Evolutionary conservation across 2,329 filamentous ascomycete species (phyloP), one percentile per base, ranked within the genome.

Genomic region (Colletotrichum sp.): DNA sequence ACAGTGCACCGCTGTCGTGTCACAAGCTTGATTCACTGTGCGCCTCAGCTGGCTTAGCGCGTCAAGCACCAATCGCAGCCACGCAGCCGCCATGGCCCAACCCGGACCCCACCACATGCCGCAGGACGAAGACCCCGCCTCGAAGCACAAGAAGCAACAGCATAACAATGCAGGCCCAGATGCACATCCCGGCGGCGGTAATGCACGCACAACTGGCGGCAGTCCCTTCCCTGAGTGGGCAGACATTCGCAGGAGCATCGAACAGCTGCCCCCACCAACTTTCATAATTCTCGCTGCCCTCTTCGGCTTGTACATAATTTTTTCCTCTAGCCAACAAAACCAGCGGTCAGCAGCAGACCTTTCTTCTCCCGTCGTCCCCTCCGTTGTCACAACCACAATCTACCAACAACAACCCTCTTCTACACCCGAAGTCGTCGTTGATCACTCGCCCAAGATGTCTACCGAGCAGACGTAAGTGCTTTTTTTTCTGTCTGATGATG

Each of bases 391-490:
- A 60, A 77, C 71, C 67, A 75, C 75, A 75, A 77, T 75, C 49
- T 77, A 77, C 71, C 75, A 77, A 71, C 81, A 77, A 71, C 81
- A 78, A 78, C 79, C 78, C 66, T 62, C 74, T 64, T 60, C 66
- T 72, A 49, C 52, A 49, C 72, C 62, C 63, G 57, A 75, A 67
- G 26, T 81, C 83, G 75, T 75, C 62, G 70, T 76, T 76, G 74
- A 76, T 67, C 24, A 39, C 52, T 79, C 82, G 80, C 83, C 79
- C 89, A 92, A 85, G 85, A 94, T 94, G 93, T 91, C 95, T 89
- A 89, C 87, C 88, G 95, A 98, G 90, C 95, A 96, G 91, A 98
- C 96, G 95, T 98, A 89, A 88, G 94, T 89, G 57, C 69, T 63
- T 62, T 77, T 74, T 76, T 76, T 77, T 67, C 77, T 77, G 75